Evolutionary conservation across 139 green algal species (phyloP).

Genomic region (Chlorella sp.): DNA sequence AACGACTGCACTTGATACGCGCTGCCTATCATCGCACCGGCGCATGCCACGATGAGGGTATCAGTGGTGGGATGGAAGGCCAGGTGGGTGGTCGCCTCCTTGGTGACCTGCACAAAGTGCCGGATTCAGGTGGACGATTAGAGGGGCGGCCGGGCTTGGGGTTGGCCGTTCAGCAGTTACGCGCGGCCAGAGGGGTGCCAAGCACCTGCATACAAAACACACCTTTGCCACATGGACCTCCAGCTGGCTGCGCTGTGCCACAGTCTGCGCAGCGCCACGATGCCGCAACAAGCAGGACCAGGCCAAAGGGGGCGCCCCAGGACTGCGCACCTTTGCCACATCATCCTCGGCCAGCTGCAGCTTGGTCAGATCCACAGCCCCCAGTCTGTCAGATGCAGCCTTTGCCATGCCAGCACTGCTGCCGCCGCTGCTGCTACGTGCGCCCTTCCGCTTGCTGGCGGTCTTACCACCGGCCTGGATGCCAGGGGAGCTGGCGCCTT

Average conservation of each 20-base stretch:
- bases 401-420: not conserved
- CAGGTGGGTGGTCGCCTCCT: constrained; percentile 54
- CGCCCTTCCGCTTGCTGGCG: not conserved
- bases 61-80: constrained; percentile 51
- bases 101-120: constrained; percentile 30
- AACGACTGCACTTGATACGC: too few species aligned
- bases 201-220: too few species aligned
- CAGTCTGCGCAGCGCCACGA: too few species aligned
- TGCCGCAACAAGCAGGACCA: too few species aligned
- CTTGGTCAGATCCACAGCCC: not conserved
- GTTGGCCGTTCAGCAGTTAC: too few species aligned
- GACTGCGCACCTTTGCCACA: constrained; percentile 55
- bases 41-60: constrained; percentile 49
- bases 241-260: too few species aligned
- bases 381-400: not conserved
- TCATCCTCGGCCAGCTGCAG: constrained; percentile 39
- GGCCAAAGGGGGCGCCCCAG: too few species aligned
- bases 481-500: not conserved
- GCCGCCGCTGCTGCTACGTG: not conserved
- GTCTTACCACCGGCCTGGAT: not conserved
- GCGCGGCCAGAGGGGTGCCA: too few species aligned
- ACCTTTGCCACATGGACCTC: not conserved
- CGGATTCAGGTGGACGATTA: too few species aligned
- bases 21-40: constrained; percentile 7
- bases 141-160: too few species aligned